Evolutionary conservation across 1,139 yeast species (phyloP).

Genomic region (Meyerozyma carpophila): DNA sequence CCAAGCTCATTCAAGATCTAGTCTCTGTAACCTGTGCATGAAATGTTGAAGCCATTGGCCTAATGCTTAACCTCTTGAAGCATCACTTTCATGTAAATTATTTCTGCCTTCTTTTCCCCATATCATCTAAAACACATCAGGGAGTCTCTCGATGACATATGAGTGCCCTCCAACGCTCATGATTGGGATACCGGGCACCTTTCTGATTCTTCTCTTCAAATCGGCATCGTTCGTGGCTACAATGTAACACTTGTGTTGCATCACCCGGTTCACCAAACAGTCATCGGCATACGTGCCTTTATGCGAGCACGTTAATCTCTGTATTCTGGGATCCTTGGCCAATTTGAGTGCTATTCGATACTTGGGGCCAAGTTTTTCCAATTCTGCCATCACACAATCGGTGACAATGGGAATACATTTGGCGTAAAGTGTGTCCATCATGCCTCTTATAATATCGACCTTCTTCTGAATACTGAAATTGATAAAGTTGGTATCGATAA

Average conservation of each 20-base stretch:
- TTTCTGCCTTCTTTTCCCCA: too few species aligned
- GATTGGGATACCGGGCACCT: conserved; percentile 94
- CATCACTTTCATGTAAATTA: too few species aligned
- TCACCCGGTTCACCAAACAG: conserved; percentile 84
- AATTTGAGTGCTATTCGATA: conserved; percentile 86
- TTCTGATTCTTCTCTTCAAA: conserved; percentile 84
- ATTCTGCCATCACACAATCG: conserved; percentile 96
- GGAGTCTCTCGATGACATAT: conserved; percentile 88
- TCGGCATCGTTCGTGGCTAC: conserved; percentile 99
- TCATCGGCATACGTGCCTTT: conserved; percentile 98
- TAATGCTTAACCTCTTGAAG: too few species aligned
- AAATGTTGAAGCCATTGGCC: too few species aligned
- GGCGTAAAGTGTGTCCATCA: conserved; percentile 94
- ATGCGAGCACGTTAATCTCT: conserved; percentile 83
- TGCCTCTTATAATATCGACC: conserved; percentile 85
- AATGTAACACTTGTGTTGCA: conserved; percentile 93
- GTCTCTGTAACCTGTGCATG: too few species aligned
- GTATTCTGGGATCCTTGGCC: conserved; percentile 91
- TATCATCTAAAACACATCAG: conserved; percentile 68
- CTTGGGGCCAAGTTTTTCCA: conserved; percentile 92
- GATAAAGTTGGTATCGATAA: conserved; percentile 93
- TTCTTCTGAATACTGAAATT: conserved; percentile 94
- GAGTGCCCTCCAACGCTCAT: conserved; percentile 95
- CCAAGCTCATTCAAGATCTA: too few species aligned
- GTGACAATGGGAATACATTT: conserved; percentile 94